Evolutionary conservation across 2,329 filamentous ascomycete genomes (phyloP).

Genomic region (Scolecobasidium constrictum): DNA sequence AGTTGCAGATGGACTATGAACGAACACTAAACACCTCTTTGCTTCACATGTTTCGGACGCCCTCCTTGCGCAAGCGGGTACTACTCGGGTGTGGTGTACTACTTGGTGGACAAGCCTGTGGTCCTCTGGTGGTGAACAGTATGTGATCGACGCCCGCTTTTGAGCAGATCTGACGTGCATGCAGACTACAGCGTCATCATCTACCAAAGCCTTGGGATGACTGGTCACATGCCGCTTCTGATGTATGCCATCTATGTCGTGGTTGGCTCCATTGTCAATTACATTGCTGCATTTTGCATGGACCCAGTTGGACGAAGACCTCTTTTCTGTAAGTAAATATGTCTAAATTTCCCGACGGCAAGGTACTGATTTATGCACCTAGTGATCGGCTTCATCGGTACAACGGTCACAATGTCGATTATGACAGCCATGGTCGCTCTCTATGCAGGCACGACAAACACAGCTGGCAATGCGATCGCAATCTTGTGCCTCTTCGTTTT

Average conservation of each 20-base stretch:
- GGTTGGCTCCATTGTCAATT: conserved; percentile 9
- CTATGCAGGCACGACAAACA: no score
- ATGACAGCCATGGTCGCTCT: neutral
- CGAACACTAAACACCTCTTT: conserved; percentile 13
- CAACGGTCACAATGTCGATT: neutral
- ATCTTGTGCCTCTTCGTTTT: neutral
- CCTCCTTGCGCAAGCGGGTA: conserved; percentile 15
- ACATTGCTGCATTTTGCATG: neutral
- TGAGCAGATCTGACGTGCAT: no score
- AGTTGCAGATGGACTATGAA: conserved; percentile 17
- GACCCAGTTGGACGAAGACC: neutral
- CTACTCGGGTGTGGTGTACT: conserved; percentile 16
- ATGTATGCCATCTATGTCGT: conserved; percentile 18
- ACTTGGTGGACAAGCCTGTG: conserved; percentile 16
- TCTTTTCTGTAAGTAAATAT: neutral
- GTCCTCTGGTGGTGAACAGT: conserved; percentile 15
- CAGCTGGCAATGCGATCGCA: no score
- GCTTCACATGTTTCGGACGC: conserved; percentile 14
- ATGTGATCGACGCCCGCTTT: no score
- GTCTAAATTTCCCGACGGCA: neutral
- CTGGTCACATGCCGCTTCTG: conserved; percentile 15
- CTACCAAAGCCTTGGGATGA: conserved; percentile 16
- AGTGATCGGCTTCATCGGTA: conserved; percentile 1
- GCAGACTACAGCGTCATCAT: conserved; percentile 18
- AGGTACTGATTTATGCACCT: neutral